phyloP scores from a whole-genome alignment of 2,329 filamentous ascomycete species.

The Aaosphaeria arxii region DNA sequence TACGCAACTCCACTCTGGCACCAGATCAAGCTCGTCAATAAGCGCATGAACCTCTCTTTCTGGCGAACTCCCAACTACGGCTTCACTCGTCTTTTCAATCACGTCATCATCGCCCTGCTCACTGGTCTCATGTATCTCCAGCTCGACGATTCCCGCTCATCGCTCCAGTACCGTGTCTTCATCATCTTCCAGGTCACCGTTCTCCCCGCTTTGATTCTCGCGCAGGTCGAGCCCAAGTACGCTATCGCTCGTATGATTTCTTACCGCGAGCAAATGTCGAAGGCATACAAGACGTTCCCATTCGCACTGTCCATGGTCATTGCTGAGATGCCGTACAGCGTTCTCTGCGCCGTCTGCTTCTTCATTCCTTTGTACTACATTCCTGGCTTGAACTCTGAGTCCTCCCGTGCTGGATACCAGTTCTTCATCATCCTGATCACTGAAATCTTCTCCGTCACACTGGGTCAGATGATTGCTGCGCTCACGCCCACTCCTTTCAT shows the following conservation, averaged over 20 bases:
- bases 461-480: constrained; percentile 71
- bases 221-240: constrained; percentile 82
- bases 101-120: constrained; percentile 73
- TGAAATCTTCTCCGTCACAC: constrained; percentile 78
- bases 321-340: constrained; percentile 79
- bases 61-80: constrained; percentile 88
- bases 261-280: constrained; percentile 81
- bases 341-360: constrained; percentile 77
- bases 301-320: constrained; percentile 77
- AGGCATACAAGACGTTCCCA: constrained; percentile 79
- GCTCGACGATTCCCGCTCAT: constrained; percentile 70
- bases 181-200: constrained; percentile 89
- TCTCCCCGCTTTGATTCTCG: constrained; percentile 76
- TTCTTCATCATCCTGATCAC: constrained; percentile 83
- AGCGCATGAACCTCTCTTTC: constrained; percentile 72
- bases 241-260: constrained; percentile 76
- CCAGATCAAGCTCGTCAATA: constrained; percentile 73
- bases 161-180: constrained; percentile 82
- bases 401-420: constrained; percentile 74
- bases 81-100: constrained; percentile 83
- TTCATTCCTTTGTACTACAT: constrained; percentile 84
- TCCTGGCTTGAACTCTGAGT: constrained; percentile 64
- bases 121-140: constrained; percentile 78
- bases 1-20: constrained; percentile 78
- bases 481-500: constrained; percentile 78